Percentiles rank a stretch among this genome's conserved stretches.
These are phyloP conservation scores for Phaffia rhodozyma DNA, from an alignment of 1,284 basidiomycete species.

Conservation along the genomic window DNA sequence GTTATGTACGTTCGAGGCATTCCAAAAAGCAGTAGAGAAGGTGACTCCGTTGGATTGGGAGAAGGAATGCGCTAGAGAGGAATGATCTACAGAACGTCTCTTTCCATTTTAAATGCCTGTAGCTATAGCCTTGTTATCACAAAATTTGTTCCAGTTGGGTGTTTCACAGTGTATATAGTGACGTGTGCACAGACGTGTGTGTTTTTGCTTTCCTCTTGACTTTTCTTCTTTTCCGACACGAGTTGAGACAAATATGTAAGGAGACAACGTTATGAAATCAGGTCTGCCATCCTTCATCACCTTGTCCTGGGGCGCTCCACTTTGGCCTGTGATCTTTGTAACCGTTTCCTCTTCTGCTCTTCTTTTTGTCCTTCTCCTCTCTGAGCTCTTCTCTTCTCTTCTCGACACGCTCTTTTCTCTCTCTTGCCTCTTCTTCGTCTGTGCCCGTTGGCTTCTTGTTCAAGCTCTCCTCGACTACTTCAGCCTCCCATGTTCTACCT, in stretches of 20 bases:
- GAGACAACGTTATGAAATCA: too few species aligned
- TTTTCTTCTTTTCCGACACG: too few species aligned
- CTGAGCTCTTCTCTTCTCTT: conserved; percentile 3
- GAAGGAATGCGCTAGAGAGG: conserved; percentile 41
- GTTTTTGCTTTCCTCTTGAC: too few species aligned
- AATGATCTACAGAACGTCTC: neutral
- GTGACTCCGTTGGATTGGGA: conserved; percentile 54
- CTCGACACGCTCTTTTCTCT: neutral
- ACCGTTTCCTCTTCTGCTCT: conserved; percentile 5
- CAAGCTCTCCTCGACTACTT: conserved; percentile 21
- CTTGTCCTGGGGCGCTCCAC: neutral
- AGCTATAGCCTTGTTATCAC: too few species aligned
- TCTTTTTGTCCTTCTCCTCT: conserved; percentile 13
- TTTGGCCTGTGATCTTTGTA: conserved; percentile 10
- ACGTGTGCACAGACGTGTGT: too few species aligned
- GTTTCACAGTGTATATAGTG: too few species aligned
- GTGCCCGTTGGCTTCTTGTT: conserved; percentile 4
- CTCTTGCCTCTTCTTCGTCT: conserved; percentile 11
- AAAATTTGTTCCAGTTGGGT: too few species aligned
- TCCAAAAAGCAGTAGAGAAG: conserved; percentile 49
- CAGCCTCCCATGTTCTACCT: conserved; percentile 34
- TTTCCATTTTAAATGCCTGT: too few species aligned
- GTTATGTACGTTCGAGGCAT: conserved; percentile 60
- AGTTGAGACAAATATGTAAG: too few species aligned
- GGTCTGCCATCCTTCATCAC: neutral